Conservation (phyloP, 345 rosid species). For the Pugionium cornutum region DNA sequence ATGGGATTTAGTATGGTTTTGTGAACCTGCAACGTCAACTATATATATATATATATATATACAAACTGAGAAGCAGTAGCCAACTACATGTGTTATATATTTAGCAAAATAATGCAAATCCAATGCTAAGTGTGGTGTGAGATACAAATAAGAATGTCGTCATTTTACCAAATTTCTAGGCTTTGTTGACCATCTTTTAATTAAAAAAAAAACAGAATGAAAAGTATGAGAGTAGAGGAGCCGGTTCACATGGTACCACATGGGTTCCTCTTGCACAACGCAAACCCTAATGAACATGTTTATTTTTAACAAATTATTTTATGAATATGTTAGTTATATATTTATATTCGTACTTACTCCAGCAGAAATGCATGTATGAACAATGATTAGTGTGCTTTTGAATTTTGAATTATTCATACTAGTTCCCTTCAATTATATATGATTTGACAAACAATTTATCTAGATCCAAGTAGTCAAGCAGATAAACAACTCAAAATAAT, state of each 20-base stretch:
- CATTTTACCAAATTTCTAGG: constrained; percentile 29
- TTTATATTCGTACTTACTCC: constrained; percentile 31
- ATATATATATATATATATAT: no score
- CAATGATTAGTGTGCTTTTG: constrained; percentile 23
- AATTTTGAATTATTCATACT: constrained; percentile 19
- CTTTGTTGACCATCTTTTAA: constrained; percentile 34
- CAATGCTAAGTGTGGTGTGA: no score
- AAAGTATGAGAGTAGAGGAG: constrained; percentile 26
- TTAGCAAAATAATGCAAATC: no score
- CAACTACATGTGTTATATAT: no score
- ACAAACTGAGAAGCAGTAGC: no score
- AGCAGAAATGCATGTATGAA: constrained; percentile 14
- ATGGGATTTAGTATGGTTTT: no score
- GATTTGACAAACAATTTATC: no score
- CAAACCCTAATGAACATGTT: constrained; percentile 33
- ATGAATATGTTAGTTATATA: constrained; percentile 27
- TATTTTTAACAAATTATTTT: no score
- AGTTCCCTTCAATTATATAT: neutral
- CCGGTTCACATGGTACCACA: constrained; percentile 46
- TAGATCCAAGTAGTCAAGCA: no score
- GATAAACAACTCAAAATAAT: no score
- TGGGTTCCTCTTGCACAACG: constrained; percentile 40
- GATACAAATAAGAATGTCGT: no score
- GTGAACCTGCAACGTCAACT: no score
- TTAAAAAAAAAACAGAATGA: constrained; percentile 37